A percentile compares a stretch with the other conserved stretches of the same genome.
Evolutionary conservation across 1,284 basidiomycete genomes (phyloP).

Genomic region (Cerrena zonata): DNA sequence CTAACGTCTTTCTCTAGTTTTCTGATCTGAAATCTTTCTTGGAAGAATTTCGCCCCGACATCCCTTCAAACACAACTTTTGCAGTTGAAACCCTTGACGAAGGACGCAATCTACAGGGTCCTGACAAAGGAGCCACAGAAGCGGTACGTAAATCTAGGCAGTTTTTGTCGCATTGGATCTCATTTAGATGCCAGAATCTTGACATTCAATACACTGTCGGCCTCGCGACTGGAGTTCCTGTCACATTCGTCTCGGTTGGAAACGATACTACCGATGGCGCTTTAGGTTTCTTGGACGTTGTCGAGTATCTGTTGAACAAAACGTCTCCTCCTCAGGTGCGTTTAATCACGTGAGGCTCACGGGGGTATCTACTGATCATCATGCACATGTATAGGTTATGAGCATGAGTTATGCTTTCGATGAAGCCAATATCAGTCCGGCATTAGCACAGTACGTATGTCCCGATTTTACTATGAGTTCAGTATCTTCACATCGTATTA

Average conservation of each 20-base stretch:
- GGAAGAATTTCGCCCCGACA: constrained; percentile 27
- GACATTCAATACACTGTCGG: constrained; percentile 62
- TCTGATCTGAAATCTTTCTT: constrained; percentile 18
- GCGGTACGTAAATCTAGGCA: constrained; percentile 36
- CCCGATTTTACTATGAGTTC: too few species aligned
- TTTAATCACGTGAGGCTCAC: constrained; percentile 39
- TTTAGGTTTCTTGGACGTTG: constrained; percentile 23
- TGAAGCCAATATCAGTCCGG: too few species aligned
- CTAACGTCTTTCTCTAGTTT: not conserved
- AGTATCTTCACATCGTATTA: too few species aligned
- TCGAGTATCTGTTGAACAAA: constrained; percentile 25
- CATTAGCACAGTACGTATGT: too few species aligned
- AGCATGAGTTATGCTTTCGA: not conserved
- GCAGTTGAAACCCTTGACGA: constrained; percentile 42
- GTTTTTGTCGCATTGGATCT: too few species aligned
- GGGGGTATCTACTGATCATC: constrained; percentile 50
- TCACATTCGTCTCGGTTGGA: constrained; percentile 43
- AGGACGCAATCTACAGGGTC: constrained; percentile 37
- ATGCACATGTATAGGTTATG: constrained; percentile 45
- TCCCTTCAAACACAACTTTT: constrained; percentile 27
- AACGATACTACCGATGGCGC: constrained; percentile 18
- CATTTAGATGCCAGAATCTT: too few species aligned
- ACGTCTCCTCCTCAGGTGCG: constrained; percentile 43
- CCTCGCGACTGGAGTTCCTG: constrained; percentile 29
- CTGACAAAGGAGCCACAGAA: constrained; percentile 34